These are phyloP conservation scores for Rhinocladiella similis DNA, from an alignment of 2,329 filamentous ascomycete genomes.

Conservation along the genomic window DNA sequence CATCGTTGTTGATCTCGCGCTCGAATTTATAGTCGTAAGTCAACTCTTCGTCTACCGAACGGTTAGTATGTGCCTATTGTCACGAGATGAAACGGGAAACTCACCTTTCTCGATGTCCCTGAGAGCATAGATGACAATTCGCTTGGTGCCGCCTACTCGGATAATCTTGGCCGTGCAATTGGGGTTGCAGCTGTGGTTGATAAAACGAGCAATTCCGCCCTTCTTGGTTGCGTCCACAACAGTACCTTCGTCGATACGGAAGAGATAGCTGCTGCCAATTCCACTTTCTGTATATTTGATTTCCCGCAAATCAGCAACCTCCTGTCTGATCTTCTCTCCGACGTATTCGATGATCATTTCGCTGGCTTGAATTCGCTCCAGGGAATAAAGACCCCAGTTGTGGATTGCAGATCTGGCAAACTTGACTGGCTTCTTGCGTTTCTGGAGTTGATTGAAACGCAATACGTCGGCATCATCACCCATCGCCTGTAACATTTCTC, in stretches of 20 bases:
- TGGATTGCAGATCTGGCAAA: slow-evolving; percentile 97
- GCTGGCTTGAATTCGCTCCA: slow-evolving; percentile 94
- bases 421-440: slow-evolving; percentile 98
- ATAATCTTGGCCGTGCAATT: slow-evolving; percentile 99
- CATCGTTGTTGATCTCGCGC: slow-evolving; percentile 88
- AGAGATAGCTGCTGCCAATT: slow-evolving; percentile 95
- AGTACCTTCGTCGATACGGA: slow-evolving; percentile 96
- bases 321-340: slow-evolving; percentile 93
- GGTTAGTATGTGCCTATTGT: too few relatives aligned
- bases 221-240: slow-evolving; percentile 98
- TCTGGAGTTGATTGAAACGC: slow-evolving; percentile 98
- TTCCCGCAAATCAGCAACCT: slow-evolving; percentile 95
- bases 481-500: slow-evolving; percentile 68
- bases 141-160: slow-evolving; percentile 94
- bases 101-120: slow-evolving; percentile 92
- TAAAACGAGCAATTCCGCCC: slow-evolving; percentile 95
- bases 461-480: slow-evolving; percentile 79
- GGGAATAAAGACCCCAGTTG: slow-evolving; percentile 97
- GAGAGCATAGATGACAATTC: slow-evolving; percentile 97
- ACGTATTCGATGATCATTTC: slow-evolving; percentile 99
- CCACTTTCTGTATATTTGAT: slow-evolving; percentile 90
- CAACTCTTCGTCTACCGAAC: slow-evolving; percentile 81
- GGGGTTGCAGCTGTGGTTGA: slow-evolving; percentile 96
- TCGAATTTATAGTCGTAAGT: slow-evolving; percentile 99
- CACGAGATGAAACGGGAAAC: slow-evolving; percentile 33